Percentiles rank a stretch among this genome's conserved stretches.
phyloP scores from a whole-genome alignment of 176 grass and related monocot genomes.

The Pontederia paniculata region DNA sequence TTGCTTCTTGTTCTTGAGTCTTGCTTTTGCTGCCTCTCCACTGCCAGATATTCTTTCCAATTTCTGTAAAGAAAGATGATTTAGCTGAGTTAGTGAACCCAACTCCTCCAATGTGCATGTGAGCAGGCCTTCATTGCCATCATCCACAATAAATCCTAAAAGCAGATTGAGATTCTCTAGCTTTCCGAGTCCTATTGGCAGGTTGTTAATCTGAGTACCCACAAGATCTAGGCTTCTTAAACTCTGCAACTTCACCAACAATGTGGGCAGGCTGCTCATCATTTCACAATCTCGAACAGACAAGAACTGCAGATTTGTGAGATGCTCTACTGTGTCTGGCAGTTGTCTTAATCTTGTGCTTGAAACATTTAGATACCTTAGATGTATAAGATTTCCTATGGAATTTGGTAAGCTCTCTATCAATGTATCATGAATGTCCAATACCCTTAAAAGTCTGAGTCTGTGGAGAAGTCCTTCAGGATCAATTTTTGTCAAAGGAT shows the following conservation, averaged over 20 bases:
- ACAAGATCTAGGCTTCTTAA: conserved; percentile 59
- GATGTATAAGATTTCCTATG: conserved; percentile 39
- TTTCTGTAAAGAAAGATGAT: conserved; percentile 41
- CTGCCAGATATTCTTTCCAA: conserved; percentile 32
- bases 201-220: conserved; percentile 26
- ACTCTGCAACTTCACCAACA: conserved; percentile 38
- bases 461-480: conserved; percentile 30
- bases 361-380: conserved; percentile 66
- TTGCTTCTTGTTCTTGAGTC: conserved; percentile 27
- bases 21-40: conserved; percentile 30
- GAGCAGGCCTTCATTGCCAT: conserved; percentile 16
- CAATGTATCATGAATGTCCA: conserved; percentile 48
- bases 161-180: conserved; percentile 45
- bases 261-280: conserved; percentile 48
- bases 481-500: conserved; percentile 28
- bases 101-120: conserved; percentile 53
- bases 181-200: conserved; percentile 43
- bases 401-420: conserved; percentile 43
- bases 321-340: conserved; percentile 34
- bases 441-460: conserved; percentile 32
- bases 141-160: conserved; percentile 25
- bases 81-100: conserved; percentile 42
- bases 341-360: conserved; percentile 40
- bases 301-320: conserved; percentile 56
- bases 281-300: conserved; percentile 45